phyloP scores from a whole-genome alignment of 2,329 filamentous ascomycete genomes.

The Aspergillus latus region DNA sequence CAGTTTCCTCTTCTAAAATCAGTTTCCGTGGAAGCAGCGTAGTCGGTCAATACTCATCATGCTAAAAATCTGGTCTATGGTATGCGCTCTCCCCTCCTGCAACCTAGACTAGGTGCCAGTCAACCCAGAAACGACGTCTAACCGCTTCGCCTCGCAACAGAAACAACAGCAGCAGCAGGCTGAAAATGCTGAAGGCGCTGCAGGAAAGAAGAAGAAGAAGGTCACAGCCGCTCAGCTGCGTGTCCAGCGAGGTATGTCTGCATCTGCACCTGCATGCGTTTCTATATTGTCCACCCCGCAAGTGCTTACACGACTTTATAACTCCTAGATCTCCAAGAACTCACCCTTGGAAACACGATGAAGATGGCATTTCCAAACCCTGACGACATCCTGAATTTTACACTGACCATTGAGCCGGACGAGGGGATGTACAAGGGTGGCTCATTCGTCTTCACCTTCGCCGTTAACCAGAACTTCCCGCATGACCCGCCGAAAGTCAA shows the following conservation, averaged over 20 bases:
- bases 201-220: conserved; percentile 91
- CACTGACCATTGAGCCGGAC: conserved; percentile 50
- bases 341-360: conserved; percentile 56
- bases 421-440: conserved; percentile 81
- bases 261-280: neutral
- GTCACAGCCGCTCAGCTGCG: conserved; percentile 93
- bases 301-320: neutral
- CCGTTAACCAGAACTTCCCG: conserved; percentile 91
- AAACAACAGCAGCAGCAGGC: conserved; percentile 92
- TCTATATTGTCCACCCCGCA: neutral
- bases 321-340: conserved; percentile 48
- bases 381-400: conserved; percentile 59
- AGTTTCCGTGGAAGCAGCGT: neutral
- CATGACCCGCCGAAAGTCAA: conserved; percentile 97
- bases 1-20: neutral
- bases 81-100: conserved; percentile 44
- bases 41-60: conserved; percentile 64
- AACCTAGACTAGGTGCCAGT: neutral
- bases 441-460: conserved; percentile 84
- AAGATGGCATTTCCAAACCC: conserved; percentile 58
- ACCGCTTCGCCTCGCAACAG: conserved; percentile 17
- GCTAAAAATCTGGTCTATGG: conserved; percentile 99
- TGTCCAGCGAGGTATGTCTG: conserved; percentile 80
- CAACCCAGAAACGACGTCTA: neutral
- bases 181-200: conserved; percentile 81